Evolutionary conservation across 2,329 filamentous ascomycete genomes (phyloP), one percentile per base, ranked within the genome.

Genomic region (Monascus ruber): DNA sequence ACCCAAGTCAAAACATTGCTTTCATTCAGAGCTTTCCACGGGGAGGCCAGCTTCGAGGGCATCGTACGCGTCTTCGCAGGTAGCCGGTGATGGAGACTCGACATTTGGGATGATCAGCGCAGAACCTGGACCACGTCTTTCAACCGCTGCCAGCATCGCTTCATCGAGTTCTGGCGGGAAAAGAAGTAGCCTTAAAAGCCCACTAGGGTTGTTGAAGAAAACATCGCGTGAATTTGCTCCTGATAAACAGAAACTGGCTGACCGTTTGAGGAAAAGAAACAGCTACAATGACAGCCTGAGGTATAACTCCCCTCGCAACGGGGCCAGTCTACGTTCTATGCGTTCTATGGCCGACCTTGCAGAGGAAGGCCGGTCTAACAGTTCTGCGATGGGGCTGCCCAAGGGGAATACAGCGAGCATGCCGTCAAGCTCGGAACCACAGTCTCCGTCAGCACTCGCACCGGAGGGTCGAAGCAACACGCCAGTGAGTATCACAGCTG

Each of bases 1-100:
- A 11, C 64, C 84, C 37, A 86, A 81, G n/a, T 75, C 79, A 0
- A 42, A 78, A 70, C 45, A 8, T 72, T 79, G 46, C 54, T 78
- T 47, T 66, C 64, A 44, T 68, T 65, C 38, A 67, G 74, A 51
- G 63, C 31, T 52, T 7, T 54, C 51, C 7, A 46, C 52, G 5
- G 40, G 50, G 26, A 53, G 62, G 33, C 56, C 61, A 4, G 47
- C 50, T 3, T 66, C 63, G 17, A 56, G 50, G 39, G 58, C 59
- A n/a, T 66, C 63, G 0, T 56, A 56, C 41, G 52, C 54, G 17
- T 65, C 62, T 24, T 52, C 53, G 26, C 53, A 52, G 36, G 51
- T 50, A 5, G 47, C 49, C 17, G 25, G 34, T 9, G 34, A 55
- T 6, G 63, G 64, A 37, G 56, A 59, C 11, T 50, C 56, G 5